phyloP scores from a whole-genome alignment of 2,329 filamentous ascomycete genomes.

The Aspergillus aculeatus region DNA sequence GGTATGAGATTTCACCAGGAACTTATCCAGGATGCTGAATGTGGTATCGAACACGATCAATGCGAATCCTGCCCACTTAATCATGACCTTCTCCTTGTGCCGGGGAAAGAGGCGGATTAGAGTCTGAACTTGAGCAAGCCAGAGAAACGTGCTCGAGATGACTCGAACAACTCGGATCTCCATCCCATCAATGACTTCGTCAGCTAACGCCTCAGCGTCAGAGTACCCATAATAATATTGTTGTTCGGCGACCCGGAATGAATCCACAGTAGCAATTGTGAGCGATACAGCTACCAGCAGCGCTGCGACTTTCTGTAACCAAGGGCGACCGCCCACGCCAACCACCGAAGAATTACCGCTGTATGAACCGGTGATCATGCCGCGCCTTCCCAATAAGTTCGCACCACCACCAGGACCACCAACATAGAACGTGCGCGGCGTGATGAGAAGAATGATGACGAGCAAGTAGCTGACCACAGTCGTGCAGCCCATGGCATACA shows the following conservation, averaged over 20 bases:
- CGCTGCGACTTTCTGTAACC: constrained; percentile 77
- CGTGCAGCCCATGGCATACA: constrained; percentile 86
- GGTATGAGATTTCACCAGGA: constrained; percentile 54
- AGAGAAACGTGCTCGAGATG: constrained; percentile 93
- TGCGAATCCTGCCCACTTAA: constrained; percentile 97
- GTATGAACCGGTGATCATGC: constrained; percentile 79
- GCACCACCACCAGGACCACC: constrained; percentile 66
- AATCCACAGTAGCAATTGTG: constrained; percentile 89
- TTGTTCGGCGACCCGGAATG: constrained; percentile 75
- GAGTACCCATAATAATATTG: constrained; percentile 80
- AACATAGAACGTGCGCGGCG: constrained; percentile 88
- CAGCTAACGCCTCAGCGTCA: constrained; percentile 73
- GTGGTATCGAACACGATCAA: constrained; percentile 87
- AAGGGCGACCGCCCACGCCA: constrained; percentile 85
- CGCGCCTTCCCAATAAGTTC: constrained; percentile 75
- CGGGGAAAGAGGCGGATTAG: constrained; percentile 92
- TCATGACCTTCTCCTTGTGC: constrained; percentile 95
- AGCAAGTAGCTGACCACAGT: constrained; percentile 90
- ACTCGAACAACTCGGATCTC: constrained; percentile 88
- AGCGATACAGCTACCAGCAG: constrained; percentile 72
- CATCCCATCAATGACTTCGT: constrained; percentile 75
- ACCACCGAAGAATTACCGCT: constrained; percentile 65
- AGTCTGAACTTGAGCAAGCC: constrained; percentile 96
- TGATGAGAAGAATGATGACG: constrained; percentile 90
- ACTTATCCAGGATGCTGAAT: constrained; percentile 90